A percentile compares a stretch with the other conserved stretches of the same genome.
These are phyloP conservation scores for Oemleria cerasiformis DNA, from an alignment of 306 rosid genomes.

Conservation along the genomic window DNA sequence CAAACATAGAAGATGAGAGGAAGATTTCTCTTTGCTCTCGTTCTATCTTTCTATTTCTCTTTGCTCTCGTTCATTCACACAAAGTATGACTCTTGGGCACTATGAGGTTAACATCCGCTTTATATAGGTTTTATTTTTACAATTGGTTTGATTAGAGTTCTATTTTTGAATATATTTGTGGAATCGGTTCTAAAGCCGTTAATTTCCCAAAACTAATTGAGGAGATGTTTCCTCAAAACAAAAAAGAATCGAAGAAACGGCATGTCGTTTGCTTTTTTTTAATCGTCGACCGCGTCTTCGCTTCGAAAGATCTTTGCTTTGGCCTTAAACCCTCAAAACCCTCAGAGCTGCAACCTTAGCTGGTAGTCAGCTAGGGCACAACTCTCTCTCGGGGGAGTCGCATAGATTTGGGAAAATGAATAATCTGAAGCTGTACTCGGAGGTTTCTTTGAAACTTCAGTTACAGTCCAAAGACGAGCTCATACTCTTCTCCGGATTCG, in stretches of 20 bases:
- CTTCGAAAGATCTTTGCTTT: not conserved
- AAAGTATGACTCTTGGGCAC: too few relatives aligned
- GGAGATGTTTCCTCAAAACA: too few relatives aligned
- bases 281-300: not conserved
- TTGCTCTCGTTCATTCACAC: too few relatives aligned
- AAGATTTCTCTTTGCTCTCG: too few relatives aligned
- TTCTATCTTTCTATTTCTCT: too few relatives aligned
- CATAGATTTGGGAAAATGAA: slow-evolving; percentile 42
- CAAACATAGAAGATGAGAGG: too few relatives aligned
- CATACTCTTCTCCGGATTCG: slow-evolving; percentile 61
- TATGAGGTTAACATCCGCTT: too few relatives aligned
- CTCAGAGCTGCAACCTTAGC: not conserved
- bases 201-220: too few relatives aligned
- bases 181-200: too few relatives aligned
- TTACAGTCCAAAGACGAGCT: slow-evolving; percentile 47
- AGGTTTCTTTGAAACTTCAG: slow-evolving; percentile 49
- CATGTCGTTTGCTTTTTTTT: not conserved
- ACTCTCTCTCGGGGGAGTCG: not conserved
- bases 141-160: too few relatives aligned
- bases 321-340: slow-evolving; percentile 11
- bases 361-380: not conserved
- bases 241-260: not conserved
- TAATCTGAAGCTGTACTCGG: slow-evolving; percentile 65
- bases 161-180: too few relatives aligned
- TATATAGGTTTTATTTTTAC: too few relatives aligned